Base-by-base conservation (phyloP, 164 flowering plant species). In the Chimonanthus salicifolius region DNA sequence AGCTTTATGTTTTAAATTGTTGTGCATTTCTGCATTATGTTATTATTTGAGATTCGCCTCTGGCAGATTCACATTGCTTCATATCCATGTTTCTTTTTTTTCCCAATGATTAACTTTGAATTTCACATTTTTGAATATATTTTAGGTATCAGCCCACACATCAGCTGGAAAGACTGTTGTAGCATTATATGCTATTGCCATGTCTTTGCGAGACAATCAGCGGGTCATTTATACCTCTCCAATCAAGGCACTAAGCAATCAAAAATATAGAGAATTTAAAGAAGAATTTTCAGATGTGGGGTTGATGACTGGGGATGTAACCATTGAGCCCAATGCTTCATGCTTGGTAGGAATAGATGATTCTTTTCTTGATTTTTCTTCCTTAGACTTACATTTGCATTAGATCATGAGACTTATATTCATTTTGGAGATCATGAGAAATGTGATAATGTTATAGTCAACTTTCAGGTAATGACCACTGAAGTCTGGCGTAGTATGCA, bases 401-500 rank as follows among this genome's bases (percentile, higher is more conserved):
- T 33, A 33, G 33, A 33, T 33, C 33, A 33, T 33, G 33, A 33
- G 33, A 33, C 33, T 33, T 1, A 33, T 1, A 33, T 33, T 33
- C 33, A 33, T 33, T 33, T 33, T 33, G 33, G 33, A 33, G 33
- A 33, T 33, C 33, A 33, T 50, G 10, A 64, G 43, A 48, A 49
- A 64, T 45, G 11, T 70, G 64, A 64, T 70, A 46, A 73, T 67
- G 9, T 47, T 65, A 43, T 6, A 44, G 60, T 64, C 13, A 43
- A 33, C 49, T 78, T 83, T 78, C 80, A 95, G 98, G 99, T 95
- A 8, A 95, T 95, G 99, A 95, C 99, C 6, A 95, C 99, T 13
- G 99, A 95, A 78, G 87, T 95, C 75, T 95, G 97, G 99, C 94
- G 97, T 21, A 95, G 99, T 78, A 95, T 95, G 99, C 99, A 87